Percentiles rank a stretch among this genome's conserved stretches.
phyloP scores from a whole-genome alignment of 1,139 yeast genomes.

The Saccharomyces hybrid region DNA sequence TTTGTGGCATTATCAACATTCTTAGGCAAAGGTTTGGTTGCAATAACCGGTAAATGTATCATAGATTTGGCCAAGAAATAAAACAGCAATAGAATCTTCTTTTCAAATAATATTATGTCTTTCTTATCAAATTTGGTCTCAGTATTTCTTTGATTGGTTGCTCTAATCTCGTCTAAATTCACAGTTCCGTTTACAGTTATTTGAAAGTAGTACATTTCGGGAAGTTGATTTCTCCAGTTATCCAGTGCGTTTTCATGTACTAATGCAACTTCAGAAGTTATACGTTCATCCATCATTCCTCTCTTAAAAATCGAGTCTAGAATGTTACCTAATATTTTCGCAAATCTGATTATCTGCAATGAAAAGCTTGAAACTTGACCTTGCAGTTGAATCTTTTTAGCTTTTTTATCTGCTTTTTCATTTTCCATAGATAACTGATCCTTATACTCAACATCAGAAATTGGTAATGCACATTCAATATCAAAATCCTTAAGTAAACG shows the following conservation, averaged over 20 bases:
- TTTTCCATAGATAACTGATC: slow-evolving; percentile 33
- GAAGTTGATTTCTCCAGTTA: slow-evolving; percentile 70
- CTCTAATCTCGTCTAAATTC: slow-evolving; percentile 18
- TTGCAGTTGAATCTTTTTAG: slow-evolving; percentile 36
- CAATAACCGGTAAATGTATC: slow-evolving; percentile 71
- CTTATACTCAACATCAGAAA: slow-evolving; percentile 49
- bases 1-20: background rate
- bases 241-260: slow-evolving; percentile 66
- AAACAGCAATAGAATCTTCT: slow-evolving; percentile 53
- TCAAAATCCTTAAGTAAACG: slow-evolving; percentile 70
- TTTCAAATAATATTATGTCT: slow-evolving; percentile 30
- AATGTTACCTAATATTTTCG: slow-evolving; percentile 67
- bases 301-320: slow-evolving; percentile 58
- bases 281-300: slow-evolving; percentile 38
- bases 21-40: slow-evolving; percentile 31
- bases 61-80: slow-evolving; percentile 76
- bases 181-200: slow-evolving; percentile 53
- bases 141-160: slow-evolving; percentile 4
- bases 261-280: slow-evolving; percentile 33
- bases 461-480: slow-evolving; percentile 79
- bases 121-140: background rate
- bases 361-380: slow-evolving; percentile 63
- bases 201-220: slow-evolving; percentile 54
- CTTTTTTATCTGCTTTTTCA: background rate
- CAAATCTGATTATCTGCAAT: slow-evolving; percentile 57